Conservation (phyloP, 495 filamentous ascomycete genomes). For the Cercophora sp. region DNA sequence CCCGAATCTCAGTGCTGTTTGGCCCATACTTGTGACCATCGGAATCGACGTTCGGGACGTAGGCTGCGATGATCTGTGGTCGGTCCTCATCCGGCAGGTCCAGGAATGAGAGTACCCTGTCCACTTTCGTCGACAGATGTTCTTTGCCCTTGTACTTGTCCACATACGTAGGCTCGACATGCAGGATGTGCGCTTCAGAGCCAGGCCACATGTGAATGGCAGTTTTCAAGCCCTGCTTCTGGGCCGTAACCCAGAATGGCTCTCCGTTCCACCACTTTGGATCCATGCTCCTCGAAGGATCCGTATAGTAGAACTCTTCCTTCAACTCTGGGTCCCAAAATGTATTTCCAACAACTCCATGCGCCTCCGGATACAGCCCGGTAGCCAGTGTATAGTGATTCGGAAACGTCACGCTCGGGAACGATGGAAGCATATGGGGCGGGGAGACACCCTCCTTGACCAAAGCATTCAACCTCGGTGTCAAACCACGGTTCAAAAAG, state of each 20-base stretch:
- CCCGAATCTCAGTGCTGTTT: slow-evolving; percentile 83
- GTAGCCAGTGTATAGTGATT: slow-evolving; percentile 97
- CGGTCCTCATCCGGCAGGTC: slow-evolving; percentile 75
- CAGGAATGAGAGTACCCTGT: slow-evolving; percentile 70
- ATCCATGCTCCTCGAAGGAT: slow-evolving; percentile 66
- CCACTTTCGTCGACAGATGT: slow-evolving; percentile 65
- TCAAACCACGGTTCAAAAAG: slow-evolving; percentile 78
- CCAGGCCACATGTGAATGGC: slow-evolving; percentile 99
- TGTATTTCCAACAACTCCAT: slow-evolving; percentile 89
- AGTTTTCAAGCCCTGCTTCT: slow-evolving; percentile 65
- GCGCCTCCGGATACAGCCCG: slow-evolving; percentile 85
- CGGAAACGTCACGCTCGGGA: slow-evolving; percentile 95
- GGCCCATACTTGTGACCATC: slow-evolving; percentile 87
- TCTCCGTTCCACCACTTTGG: slow-evolving; percentile 92
- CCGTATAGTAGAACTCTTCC: slow-evolving; percentile 84
- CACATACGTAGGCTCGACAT: slow-evolving; percentile 65
- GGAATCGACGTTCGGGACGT: slow-evolving; percentile 85
- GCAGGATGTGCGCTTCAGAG: slow-evolving; percentile 73
- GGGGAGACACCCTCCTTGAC: slow-evolving; percentile 82
- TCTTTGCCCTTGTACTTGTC: slow-evolving; percentile 84
- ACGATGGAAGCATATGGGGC: slow-evolving; percentile 84
- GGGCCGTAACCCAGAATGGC: slow-evolving; percentile 89
- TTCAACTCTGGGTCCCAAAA: slow-evolving; percentile 80
- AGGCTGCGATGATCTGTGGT: slow-evolving; percentile 88
- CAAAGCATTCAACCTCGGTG: slow-evolving; percentile 76